phyloP scores from a whole-genome alignment of 495 filamentous ascomycete species.

The Penicillium antarcticum region DNA sequence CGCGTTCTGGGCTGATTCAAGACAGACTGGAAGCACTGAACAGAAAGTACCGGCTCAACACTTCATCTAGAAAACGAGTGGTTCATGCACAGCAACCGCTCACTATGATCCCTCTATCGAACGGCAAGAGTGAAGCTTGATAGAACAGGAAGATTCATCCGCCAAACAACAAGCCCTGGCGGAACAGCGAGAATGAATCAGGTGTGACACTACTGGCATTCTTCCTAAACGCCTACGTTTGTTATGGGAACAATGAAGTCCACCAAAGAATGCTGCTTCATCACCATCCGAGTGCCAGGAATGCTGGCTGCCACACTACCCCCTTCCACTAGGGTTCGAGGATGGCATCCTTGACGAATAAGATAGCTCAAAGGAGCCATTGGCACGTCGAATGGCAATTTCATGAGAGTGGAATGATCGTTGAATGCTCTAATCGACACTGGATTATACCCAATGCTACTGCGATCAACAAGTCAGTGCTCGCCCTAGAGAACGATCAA shows the following conservation, averaged over 20 bases:
- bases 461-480: too few relatives aligned
- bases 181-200: constrained; percentile 1
- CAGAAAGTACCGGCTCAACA: neutral
- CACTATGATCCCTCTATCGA: neutral
- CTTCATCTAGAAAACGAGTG: constrained; percentile 1
- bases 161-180: constrained; percentile 13
- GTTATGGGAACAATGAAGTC: constrained; percentile 33
- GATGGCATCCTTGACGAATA: constrained; percentile 5
- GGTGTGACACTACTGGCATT: constrained; percentile 9
- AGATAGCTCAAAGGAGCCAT: neutral
- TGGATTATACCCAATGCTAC: neutral
- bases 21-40: neutral
- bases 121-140: constrained; percentile 1
- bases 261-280: constrained; percentile 35
- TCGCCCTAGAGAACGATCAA: neutral
- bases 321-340: constrained; percentile 4
- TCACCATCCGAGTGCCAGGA: constrained; percentile 29
- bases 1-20: neutral
- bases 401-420: constrained; percentile 5
- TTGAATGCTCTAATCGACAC: neutral
- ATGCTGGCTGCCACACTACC: constrained; percentile 31
- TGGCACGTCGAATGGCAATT: neutral
- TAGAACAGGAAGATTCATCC: neutral
- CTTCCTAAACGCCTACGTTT: constrained; percentile 19
- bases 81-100: neutral